phyloP scores from a whole-genome alignment of 352 stramenopile genomes.

The Chrysophaeum taylorii region DNA sequence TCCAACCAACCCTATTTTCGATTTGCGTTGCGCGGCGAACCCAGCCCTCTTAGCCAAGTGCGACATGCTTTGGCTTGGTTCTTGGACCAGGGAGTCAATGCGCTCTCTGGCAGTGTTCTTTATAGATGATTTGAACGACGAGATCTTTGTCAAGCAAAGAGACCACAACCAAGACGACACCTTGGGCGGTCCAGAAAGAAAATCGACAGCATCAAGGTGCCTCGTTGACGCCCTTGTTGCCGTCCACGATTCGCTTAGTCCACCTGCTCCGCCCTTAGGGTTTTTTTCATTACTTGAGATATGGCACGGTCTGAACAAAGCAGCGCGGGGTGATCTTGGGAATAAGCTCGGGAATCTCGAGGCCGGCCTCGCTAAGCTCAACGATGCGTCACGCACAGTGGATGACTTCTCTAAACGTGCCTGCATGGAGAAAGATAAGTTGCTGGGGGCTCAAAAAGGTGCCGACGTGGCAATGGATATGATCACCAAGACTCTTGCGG shows the following conservation, averaged over 20 bases:
- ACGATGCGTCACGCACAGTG: constrained; percentile 72
- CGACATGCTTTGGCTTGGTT: constrained; percentile 79
- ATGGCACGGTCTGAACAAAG: constrained; percentile 61
- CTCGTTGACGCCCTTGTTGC: constrained; percentile 24
- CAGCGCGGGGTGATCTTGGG: constrained; percentile 61
- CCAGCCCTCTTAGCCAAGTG: constrained; percentile 80
- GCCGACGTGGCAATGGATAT: constrained; percentile 85
- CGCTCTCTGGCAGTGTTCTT: constrained; percentile 57
- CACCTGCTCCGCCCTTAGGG: too few species aligned
- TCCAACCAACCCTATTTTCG: constrained; percentile 29
- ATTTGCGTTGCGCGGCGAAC: constrained; percentile 80
- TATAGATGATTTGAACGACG: constrained; percentile 34
- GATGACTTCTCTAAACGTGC: constrained; percentile 75
- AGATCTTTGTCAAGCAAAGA: constrained; percentile 18
- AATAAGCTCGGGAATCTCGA: constrained; percentile 73
- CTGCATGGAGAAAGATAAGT: constrained; percentile 70
- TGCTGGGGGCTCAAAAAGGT: constrained; percentile 64
- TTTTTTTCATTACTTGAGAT: constrained; percentile 23
- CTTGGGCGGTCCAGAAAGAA: too few species aligned
- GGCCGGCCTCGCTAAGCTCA: constrained; percentile 73
- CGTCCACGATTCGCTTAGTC: too few species aligned
- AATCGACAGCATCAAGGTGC: too few species aligned
- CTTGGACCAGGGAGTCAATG: constrained; percentile 66
- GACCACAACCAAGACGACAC: constrained; percentile 13
- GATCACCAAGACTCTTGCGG: constrained; percentile 80